These are phyloP conservation scores for Notholithocarpus densiflorus DNA, from an alignment of 306 rosid species.

Conservation along the genomic window DNA sequence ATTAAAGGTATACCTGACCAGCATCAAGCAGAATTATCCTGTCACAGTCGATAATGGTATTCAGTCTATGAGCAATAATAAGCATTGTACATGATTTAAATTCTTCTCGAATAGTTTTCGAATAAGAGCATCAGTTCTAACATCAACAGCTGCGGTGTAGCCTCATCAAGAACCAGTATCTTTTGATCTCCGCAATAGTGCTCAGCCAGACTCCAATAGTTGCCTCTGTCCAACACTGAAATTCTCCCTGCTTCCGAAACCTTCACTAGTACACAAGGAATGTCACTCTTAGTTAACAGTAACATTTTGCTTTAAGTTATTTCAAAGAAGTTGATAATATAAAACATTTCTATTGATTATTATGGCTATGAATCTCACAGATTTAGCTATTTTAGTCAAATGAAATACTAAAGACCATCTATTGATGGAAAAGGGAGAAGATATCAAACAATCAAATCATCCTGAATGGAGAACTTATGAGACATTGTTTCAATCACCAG, in stretches of 20 bases:
- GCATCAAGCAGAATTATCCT: constrained; percentile 66
- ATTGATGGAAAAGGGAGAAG: not conserved
- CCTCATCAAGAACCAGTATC: constrained; percentile 89
- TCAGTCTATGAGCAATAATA: constrained; percentile 82
- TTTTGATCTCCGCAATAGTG: constrained; percentile 81
- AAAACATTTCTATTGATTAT: not conserved
- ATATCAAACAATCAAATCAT: not conserved
- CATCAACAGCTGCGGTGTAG: constrained; percentile 97
- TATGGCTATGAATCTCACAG: not conserved
- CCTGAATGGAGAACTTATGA: not conserved
- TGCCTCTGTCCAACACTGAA: constrained; percentile 96
- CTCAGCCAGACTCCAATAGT: constrained; percentile 78
- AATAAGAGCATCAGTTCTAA: constrained; percentile 79
- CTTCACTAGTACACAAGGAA: constrained; percentile 38
- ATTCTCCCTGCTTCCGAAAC: constrained; percentile 90
- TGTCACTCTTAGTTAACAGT: not conserved
- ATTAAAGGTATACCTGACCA: constrained; percentile 54
- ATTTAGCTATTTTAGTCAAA: not conserved
- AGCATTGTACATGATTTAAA: constrained; percentile 86
- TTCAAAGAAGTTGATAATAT: not conserved
- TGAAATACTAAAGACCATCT: not conserved
- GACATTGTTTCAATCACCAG: not conserved
- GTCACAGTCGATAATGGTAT: constrained; percentile 78
- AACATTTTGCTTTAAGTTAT: not conserved
- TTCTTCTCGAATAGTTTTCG: constrained; percentile 81